These are phyloP conservation scores for Zymoseptoria passerinii DNA, from an alignment of 2,329 filamentous ascomycete species.

Conservation along the genomic window DNA sequence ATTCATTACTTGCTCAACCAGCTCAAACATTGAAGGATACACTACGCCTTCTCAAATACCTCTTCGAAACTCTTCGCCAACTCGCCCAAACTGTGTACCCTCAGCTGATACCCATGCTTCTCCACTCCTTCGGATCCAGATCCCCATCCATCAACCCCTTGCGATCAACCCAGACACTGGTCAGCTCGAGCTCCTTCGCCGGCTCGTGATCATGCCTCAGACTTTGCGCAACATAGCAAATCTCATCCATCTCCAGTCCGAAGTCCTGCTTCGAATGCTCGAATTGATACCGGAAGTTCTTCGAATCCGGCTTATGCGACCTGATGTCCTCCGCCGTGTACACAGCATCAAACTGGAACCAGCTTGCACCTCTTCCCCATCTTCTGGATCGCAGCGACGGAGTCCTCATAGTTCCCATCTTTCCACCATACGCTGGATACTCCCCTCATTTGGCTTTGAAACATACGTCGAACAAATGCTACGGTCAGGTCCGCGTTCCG, in stretches of 20 bases:
- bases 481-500: slow-evolving; percentile 69
- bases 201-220: slow-evolving; percentile 60
- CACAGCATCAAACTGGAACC: slow-evolving; percentile 55
- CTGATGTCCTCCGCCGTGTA: slow-evolving; percentile 66
- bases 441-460: slow-evolving; percentile 67
- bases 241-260: slow-evolving; percentile 47
- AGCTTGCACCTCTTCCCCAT: slow-evolving; percentile 49
- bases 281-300: slow-evolving; percentile 61
- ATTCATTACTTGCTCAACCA: no score
- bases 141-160: slow-evolving; percentile 42
- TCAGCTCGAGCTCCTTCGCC: slow-evolving; percentile 51
- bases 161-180: slow-evolving; percentile 58
- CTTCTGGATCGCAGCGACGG: slow-evolving; percentile 43
- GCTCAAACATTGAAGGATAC: neutral
- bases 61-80: slow-evolving; percentile 51
- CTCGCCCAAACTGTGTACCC: slow-evolving; percentile 51
- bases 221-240: slow-evolving; percentile 63
- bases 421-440: slow-evolving; percentile 53
- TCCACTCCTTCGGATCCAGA: slow-evolving; percentile 21
- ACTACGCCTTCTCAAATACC: slow-evolving; percentile 19
- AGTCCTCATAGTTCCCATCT: slow-evolving; percentile 50
- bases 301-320: slow-evolving; percentile 57
- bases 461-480: slow-evolving; percentile 60
- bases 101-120: slow-evolving; percentile 50
- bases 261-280: slow-evolving; percentile 45